Conservation (phyloP, 2,329 filamentous ascomycete genomes). For the Epichloe sibirici region DNA sequence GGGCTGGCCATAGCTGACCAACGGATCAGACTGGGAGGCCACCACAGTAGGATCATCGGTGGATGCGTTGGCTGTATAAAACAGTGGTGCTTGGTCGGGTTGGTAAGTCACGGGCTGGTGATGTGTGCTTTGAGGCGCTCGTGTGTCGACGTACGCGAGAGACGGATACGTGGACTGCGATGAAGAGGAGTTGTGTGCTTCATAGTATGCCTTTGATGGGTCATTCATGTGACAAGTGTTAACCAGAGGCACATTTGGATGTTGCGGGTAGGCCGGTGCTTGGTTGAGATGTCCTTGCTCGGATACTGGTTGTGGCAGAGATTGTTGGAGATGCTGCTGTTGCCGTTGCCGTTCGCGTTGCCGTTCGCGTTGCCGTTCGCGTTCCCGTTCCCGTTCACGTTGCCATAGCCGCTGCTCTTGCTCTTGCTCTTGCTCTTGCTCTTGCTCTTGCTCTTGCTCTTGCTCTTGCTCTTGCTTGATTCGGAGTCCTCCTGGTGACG, state of each 20-base stretch:
- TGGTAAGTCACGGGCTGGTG: constrained; percentile 12
- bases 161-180: constrained; percentile 18
- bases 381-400: no score
- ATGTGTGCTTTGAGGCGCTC: not conserved
- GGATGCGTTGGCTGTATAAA: constrained; percentile 14
- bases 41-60: constrained; percentile 11
- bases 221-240: constrained; percentile 10
- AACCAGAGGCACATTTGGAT: constrained; percentile 9
- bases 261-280: constrained; percentile 12
- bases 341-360: not conserved
- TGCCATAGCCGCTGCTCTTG: no score
- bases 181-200: constrained; percentile 11
- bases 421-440: constrained; percentile 8
- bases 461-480: constrained; percentile 25
- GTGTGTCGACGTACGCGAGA: constrained; percentile 19
- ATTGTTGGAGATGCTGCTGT: constrained; percentile 13
- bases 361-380: no score
- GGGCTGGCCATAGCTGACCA: constrained; percentile 29
- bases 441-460: constrained; percentile 16
- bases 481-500: constrained; percentile 9
- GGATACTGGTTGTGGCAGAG: constrained; percentile 19
- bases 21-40: constrained; percentile 21
- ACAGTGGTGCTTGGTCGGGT: constrained; percentile 15
- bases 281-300: constrained; percentile 21
- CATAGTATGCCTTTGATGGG: constrained; percentile 19